Percentiles rank a stretch among this genome's conserved stretches.
Conservation (phyloP, 805 yeast species). For the Schwanniomyces pseudopolymorphus region DNA sequence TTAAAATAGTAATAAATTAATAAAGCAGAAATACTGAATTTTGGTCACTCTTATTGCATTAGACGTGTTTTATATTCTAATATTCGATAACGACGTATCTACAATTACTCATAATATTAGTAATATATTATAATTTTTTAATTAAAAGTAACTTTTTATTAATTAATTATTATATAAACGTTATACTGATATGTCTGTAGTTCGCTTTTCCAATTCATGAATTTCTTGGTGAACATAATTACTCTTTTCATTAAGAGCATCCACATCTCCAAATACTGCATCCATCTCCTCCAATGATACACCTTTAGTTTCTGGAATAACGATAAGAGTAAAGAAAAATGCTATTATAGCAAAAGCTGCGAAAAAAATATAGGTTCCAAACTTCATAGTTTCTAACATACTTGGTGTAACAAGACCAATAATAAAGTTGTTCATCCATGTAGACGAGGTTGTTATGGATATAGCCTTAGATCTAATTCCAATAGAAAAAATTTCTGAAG, state of each 20-base stretch:
- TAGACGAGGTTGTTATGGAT: slow-evolving; percentile 33
- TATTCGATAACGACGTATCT: too few relatives aligned
- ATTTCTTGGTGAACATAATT: not conserved
- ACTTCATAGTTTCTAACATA: slow-evolving; percentile 26
- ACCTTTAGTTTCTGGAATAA: slow-evolving; percentile 69
- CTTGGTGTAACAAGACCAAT: slow-evolving; percentile 37
- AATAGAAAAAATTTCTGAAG: slow-evolving; percentile 36
- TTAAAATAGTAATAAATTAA: too few relatives aligned
- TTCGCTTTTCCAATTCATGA: not conserved
- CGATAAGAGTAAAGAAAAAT: slow-evolving; percentile 47
- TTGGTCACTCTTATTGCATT: too few relatives aligned
- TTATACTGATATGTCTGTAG: not conserved
- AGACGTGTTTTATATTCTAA: too few relatives aligned
- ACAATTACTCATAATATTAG: too few relatives aligned
- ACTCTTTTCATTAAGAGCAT: slow-evolving; percentile 4
- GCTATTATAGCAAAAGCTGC: slow-evolving; percentile 40
- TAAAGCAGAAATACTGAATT: too few relatives aligned
- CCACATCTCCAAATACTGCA: slow-evolving; percentile 19
- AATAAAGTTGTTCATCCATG: slow-evolving; percentile 37
- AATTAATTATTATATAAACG: too few relatives aligned
- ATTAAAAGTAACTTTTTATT: too few relatives aligned
- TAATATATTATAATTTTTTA: too few relatives aligned
- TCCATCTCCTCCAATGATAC: slow-evolving; percentile 75
- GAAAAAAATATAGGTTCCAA: slow-evolving; percentile 40
- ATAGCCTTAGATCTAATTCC: slow-evolving; percentile 36